Evolutionary conservation across 352 stramenopile species (phyloP).

Genomic region (Pythium guiyangense): DNA sequence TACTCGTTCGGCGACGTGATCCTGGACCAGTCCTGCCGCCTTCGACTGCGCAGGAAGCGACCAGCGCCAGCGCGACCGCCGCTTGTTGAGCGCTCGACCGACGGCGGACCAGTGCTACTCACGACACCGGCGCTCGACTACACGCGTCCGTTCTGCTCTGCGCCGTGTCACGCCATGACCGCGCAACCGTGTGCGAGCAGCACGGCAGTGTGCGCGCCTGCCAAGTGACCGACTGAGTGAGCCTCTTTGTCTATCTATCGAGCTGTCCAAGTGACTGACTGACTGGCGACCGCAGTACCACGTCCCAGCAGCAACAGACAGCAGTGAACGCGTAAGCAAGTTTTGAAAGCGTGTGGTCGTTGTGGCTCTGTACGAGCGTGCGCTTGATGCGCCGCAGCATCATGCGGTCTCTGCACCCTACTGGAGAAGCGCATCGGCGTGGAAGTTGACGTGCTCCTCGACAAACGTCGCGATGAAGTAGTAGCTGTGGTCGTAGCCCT

Average conservation of each 20-base stretch:
- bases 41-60: constrained; percentile 36
- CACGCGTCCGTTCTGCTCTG: constrained; percentile 40
- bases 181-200: not conserved
- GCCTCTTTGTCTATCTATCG: too few relatives aligned
- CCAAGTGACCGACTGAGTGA: too few relatives aligned
- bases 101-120: not conserved
- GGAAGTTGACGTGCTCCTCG: constrained; percentile 94
- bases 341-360: too few relatives aligned
- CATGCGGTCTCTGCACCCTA: too few relatives aligned
- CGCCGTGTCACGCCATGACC: constrained; percentile 16
- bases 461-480: constrained; percentile 97
- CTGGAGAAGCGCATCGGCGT: constrained; percentile 84
- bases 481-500: constrained; percentile 97
- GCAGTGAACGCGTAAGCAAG: too few relatives aligned
- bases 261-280: too few relatives aligned
- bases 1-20: constrained; percentile 80
- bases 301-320: too few relatives aligned
- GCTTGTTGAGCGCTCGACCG: not conserved
- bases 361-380: too few relatives aligned
- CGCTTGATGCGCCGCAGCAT: too few relatives aligned
- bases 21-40: constrained; percentile 76
- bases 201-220: not conserved
- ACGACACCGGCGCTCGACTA: constrained; percentile 7
- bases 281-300: too few relatives aligned
- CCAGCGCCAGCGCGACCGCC: constrained; percentile 6